phyloP scores from a whole-genome alignment of 495 filamentous ascomycete genomes.

The Aspergillus olivimuriae region DNA sequence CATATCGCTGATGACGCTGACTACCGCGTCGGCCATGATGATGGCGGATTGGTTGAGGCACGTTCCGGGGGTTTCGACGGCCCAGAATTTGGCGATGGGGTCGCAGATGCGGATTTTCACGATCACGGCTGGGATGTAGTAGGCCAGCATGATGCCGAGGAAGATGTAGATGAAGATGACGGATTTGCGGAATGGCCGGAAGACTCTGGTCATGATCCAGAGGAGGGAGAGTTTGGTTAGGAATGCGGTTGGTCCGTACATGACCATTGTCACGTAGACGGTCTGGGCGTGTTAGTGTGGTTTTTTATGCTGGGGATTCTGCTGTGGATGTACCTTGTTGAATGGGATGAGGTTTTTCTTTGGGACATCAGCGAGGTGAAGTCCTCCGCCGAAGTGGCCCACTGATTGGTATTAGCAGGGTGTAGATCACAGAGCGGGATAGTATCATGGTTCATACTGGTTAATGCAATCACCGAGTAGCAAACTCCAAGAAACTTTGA shows the following conservation, averaged over 20 bases:
- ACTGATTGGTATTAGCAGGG: slow-evolving; percentile 12
- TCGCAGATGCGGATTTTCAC: slow-evolving; percentile 35
- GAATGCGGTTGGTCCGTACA: slow-evolving; percentile 36
- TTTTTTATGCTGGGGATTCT: background rate
- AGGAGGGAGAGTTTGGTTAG: slow-evolving; percentile 36
- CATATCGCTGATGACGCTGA: slow-evolving; percentile 33
- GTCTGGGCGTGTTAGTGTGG: slow-evolving; percentile 8
- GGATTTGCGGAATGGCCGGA: slow-evolving; percentile 27
- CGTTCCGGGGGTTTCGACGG: slow-evolving; percentile 10
- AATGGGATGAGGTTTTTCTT: slow-evolving; percentile 13
- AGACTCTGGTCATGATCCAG: slow-evolving; percentile 34
- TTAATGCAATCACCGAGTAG: slow-evolving; percentile 22
- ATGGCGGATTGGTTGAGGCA: slow-evolving; percentile 31
- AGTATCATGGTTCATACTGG: slow-evolving; percentile 14
- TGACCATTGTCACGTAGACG: slow-evolving; percentile 27
- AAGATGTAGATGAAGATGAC: slow-evolving; percentile 30
- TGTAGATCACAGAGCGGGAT: background rate
- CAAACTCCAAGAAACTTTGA: slow-evolving; percentile 17
- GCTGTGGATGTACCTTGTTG: slow-evolving; percentile 11
- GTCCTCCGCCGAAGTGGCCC: slow-evolving; percentile 23
- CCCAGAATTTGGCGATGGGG: slow-evolving; percentile 32
- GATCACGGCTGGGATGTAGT: slow-evolving; percentile 33
- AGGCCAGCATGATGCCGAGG: slow-evolving; percentile 31
- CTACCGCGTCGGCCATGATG: slow-evolving; percentile 31
- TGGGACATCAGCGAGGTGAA: slow-evolving; percentile 17